phyloP scores from a whole-genome alignment of 768 basidiomycete genomes.

The Agaricus sinodeliciosus region DNA sequence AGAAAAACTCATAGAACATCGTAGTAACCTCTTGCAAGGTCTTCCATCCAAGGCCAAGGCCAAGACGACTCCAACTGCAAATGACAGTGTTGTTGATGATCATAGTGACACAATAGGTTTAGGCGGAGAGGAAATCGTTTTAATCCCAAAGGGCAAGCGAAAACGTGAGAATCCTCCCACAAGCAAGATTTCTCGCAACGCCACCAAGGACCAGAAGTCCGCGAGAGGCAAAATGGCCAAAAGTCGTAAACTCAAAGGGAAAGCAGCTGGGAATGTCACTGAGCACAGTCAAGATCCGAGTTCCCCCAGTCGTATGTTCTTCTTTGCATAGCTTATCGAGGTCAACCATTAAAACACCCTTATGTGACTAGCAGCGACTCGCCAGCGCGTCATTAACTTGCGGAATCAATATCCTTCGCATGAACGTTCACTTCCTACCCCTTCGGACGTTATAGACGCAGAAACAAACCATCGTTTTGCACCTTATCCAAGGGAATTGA shows the following conservation, averaged over 20 bases:
- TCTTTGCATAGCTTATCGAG: neutral
- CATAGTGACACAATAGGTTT: constrained; percentile 14
- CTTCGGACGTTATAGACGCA: neutral
- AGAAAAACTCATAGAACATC: constrained; percentile 32
- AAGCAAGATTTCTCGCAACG: constrained; percentile 3
- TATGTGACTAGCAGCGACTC: neutral
- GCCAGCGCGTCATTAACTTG: constrained; percentile 2
- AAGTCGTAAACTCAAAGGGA: constrained; percentile 9
- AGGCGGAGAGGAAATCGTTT: constrained; percentile 6
- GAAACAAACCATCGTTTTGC: constrained; percentile 25
- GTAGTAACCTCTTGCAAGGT: constrained; percentile 27
- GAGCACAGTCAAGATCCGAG: neutral
- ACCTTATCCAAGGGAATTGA: constrained; percentile 22
- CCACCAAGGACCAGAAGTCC: constrained; percentile 7
- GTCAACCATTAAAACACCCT: neutral
- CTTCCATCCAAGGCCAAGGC: constrained; percentile 21
- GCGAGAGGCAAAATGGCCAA: constrained; percentile 8
- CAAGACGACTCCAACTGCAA: constrained; percentile 14
- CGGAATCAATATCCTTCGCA: constrained; percentile 6
- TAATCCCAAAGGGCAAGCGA: constrained; percentile 15
- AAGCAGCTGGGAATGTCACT: neutral
- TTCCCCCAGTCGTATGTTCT: neutral
- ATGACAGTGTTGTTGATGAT: constrained; percentile 16
- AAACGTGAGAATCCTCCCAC: constrained; percentile 15
- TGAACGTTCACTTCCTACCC: neutral